Percentiles rank a stretch among this genome's conserved stretches.
These are phyloP conservation scores for Wickerhamomyces strasburgensis DNA, from an alignment of 805 yeast genomes.

Conservation along the genomic window DNA sequence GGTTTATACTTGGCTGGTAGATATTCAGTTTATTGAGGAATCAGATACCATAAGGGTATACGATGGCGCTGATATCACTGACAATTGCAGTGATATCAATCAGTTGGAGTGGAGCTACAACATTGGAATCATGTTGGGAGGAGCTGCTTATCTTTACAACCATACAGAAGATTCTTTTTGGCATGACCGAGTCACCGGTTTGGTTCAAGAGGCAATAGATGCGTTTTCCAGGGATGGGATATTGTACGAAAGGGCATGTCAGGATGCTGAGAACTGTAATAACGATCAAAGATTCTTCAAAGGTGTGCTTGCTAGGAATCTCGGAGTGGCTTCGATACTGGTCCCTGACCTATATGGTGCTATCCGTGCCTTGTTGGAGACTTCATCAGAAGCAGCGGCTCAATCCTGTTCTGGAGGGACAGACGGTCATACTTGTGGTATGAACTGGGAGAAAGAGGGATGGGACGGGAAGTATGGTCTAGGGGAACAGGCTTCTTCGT, in stretches of 20 bases:
- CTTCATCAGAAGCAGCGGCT: conserved; percentile 66
- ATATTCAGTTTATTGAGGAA: conserved; percentile 39
- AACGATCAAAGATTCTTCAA: conserved; percentile 75
- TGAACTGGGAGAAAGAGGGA: conserved; percentile 51
- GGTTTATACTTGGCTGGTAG: conserved; percentile 58
- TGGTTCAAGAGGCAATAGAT: conserved; percentile 39
- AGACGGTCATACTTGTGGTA: conserved; percentile 75
- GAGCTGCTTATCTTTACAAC: conserved; percentile 65
- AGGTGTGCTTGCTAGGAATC: conserved; percentile 57
- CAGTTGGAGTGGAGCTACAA: conserved; percentile 62
- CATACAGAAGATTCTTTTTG: conserved; percentile 48
- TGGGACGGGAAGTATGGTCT: conserved; percentile 69
- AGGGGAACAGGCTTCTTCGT: conserved; percentile 74
- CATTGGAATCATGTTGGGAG: conserved; percentile 61
- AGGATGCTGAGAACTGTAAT: conserved; percentile 49
- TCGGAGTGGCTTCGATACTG: conserved; percentile 52
- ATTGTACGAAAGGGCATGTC: conserved; percentile 64
- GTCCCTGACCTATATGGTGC: conserved; percentile 45
- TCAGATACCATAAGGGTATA: conserved; percentile 33
- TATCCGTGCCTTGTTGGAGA: conserved; percentile 37
- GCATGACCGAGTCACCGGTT: conserved; percentile 41
- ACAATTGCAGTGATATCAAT: conserved; percentile 45
- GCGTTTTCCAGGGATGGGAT: conserved; percentile 46
- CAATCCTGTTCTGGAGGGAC: conserved; percentile 65
- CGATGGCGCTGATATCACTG: conserved; percentile 55